Conservation (phyloP, 257 asterid species). For the Petunia secreta region DNA sequence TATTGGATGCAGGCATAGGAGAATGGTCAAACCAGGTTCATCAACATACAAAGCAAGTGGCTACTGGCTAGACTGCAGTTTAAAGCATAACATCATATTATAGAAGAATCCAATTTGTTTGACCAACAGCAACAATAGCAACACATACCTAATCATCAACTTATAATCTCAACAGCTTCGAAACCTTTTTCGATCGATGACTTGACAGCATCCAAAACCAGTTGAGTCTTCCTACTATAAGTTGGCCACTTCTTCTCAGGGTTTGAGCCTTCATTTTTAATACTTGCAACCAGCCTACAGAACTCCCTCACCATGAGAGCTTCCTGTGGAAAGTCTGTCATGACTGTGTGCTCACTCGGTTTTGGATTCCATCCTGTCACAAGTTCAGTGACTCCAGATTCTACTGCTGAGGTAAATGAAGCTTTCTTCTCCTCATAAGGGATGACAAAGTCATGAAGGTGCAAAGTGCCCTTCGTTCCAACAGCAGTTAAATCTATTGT, state of each 20-base stretch:
- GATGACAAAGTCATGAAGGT: constrained; percentile 54
- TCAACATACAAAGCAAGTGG: not conserved
- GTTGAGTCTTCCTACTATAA: constrained; percentile 66
- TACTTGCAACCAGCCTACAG: constrained; percentile 46
- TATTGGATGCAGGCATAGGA: not conserved
- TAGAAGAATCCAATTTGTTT: not conserved
- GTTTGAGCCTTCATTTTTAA: constrained; percentile 38
- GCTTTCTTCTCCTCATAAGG: constrained; percentile 63
- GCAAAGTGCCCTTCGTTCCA: constrained; percentile 62
- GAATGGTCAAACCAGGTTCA: not conserved
- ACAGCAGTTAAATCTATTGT: constrained; percentile 53
- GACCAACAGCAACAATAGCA: not conserved
- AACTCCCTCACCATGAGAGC: constrained; percentile 74
- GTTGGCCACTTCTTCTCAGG: constrained; percentile 65
- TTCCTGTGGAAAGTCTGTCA: constrained; percentile 71
- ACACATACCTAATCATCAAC: not conserved
- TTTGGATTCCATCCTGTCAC: constrained; percentile 43
- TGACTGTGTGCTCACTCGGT: constrained; percentile 47
- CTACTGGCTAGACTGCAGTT: not conserved
- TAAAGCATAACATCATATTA: not conserved
- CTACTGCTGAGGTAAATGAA: constrained; percentile 35
- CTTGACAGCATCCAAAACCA: constrained; percentile 69
- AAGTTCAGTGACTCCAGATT: constrained; percentile 42
- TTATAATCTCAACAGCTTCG: constrained; percentile 47
- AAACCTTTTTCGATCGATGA: constrained; percentile 61